Evolutionary conservation across 805 yeast species (phyloP), one percentile per base, ranked within the genome.

Genomic region (Tetrapisispora nanseiensis): DNA sequence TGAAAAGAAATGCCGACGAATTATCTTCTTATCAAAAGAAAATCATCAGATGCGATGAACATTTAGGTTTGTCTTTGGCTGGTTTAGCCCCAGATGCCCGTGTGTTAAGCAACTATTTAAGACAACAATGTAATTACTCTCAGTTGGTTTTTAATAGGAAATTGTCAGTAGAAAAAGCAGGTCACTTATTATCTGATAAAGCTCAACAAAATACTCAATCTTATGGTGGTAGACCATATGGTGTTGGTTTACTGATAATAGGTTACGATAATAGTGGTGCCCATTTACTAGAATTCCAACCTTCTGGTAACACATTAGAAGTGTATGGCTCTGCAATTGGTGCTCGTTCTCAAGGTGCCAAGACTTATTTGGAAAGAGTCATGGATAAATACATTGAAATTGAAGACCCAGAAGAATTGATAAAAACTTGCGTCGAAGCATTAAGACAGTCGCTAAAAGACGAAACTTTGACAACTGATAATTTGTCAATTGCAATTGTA

Each of bases 41-140:
- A 62, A 74, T 92, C 55, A 82, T 90, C 61, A 81, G 84, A 60
- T 80, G 94, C 44, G 99, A 92, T 62, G 82, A 81, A 47, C 97
- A 92, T 62, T 67, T 92, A 74, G 99, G 97, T 27, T 74, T 92
- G 50, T 96, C 96, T 1, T 72, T 92, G 43, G 96, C 99, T 1
- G 99, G 99, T 9, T 76, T 92, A 56, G 97, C 97, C 0, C 97
- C 99, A 15, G 99, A 92, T 61, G 98, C 97, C 20, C 75, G 99
- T 51, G 95, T 92, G 30, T 72, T 92, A 52, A 80, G 95, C 39
- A 92, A 86, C 60, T 89, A 71, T 64, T 70, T 92, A 55, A 78
- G 97, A 62, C 87, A 86, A 55, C 92, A 89, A 57, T 94, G 97
- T 40, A 82, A 90, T 80, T 76, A 81, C 49, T 82, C 90, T 27